Evolutionary conservation across 441 rosid genomes (phyloP).

Genomic region (Euphorbia celastroides): DNA sequence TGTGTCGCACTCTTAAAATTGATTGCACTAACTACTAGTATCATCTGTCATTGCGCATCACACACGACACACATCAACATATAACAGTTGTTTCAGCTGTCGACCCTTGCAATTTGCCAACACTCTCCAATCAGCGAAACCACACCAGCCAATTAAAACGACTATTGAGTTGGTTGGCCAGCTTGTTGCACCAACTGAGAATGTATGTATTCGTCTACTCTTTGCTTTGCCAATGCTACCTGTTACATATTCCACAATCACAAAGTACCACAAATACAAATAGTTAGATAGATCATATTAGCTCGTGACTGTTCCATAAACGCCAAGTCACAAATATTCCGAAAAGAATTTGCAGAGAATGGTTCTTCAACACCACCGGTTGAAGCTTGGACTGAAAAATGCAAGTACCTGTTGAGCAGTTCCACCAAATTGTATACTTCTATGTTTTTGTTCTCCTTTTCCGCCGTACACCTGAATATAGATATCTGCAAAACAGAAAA

Average conservation of each 20-base stretch:
- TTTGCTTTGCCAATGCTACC: conserved; percentile 67
- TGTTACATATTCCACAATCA: conserved; percentile 8
- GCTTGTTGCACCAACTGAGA: conserved; percentile 47
- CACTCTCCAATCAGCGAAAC: not conserved
- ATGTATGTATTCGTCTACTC: conserved; percentile 55
- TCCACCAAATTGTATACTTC: conserved; percentile 61
- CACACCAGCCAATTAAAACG: conserved; percentile 24
- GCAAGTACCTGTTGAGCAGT: conserved; percentile 48
- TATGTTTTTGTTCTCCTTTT: conserved; percentile 49
- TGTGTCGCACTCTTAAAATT: not conserved
- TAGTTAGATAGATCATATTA: not conserved
- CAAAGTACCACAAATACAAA: not conserved
- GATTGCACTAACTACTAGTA: not conserved
- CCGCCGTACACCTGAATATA: conserved; percentile 52
- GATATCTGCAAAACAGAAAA: not conserved
- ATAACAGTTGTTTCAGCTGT: no score
- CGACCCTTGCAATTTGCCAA: no score
- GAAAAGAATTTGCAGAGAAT: not conserved
- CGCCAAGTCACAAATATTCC: not conserved
- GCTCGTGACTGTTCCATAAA: not conserved
- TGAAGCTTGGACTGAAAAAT: not conserved
- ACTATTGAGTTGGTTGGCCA: conserved; percentile 28
- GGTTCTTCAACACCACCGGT: not conserved
- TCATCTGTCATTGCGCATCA: no score
- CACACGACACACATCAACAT: not conserved